phyloP scores from a whole-genome alignment of 305 asterid species.

The Fraxinus angustifolia region DNA sequence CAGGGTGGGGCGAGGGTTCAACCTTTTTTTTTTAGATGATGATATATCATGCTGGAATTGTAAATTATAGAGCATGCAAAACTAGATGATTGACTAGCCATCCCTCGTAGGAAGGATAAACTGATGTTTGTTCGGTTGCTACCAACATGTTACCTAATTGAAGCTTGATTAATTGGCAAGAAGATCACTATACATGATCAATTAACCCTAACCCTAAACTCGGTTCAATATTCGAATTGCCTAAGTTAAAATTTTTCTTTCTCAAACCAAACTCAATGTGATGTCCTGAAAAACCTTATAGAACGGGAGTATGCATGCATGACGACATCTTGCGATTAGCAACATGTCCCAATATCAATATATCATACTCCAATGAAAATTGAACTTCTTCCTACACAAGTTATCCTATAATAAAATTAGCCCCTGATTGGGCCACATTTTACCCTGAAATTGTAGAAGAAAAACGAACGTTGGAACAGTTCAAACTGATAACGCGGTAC shows the following conservation, averaged over 20 bases:
- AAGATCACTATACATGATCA: no score
- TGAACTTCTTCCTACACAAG: neutral
- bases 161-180: neutral
- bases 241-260: neutral
- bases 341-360: neutral
- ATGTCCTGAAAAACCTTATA: neutral
- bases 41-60: neutral
- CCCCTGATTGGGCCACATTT: no score
- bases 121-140: neutral
- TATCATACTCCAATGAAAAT: neutral
- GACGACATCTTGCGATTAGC: neutral
- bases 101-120: no score
- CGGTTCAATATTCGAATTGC: neutral
- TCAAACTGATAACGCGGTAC: no score
- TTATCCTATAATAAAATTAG: neutral
- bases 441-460: no score
- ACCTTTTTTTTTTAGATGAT: no score
- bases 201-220: neutral
- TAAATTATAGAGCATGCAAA: neutral
- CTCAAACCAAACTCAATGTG: neutral
- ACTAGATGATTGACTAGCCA: neutral
- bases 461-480: no score
- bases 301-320: neutral
- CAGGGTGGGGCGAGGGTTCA: no score
- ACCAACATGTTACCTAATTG: neutral